Base-by-base conservation (phyloP, 164 flowering plant genomes). In the Annona squamosa region DNA sequence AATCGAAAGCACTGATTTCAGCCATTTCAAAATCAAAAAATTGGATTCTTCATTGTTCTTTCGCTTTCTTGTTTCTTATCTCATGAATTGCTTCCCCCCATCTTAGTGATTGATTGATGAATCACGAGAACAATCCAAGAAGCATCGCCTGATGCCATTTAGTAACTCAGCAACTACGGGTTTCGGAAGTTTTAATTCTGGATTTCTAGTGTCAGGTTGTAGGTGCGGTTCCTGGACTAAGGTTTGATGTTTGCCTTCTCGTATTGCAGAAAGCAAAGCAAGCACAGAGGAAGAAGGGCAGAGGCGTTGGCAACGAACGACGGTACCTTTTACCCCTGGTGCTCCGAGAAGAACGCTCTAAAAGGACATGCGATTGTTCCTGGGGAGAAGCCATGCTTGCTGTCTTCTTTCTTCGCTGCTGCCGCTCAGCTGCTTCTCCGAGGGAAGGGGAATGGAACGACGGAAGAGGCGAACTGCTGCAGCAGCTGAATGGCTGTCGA, bases 251-350 rank as follows among this genome's bases (percentile, higher is more conserved):
- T 18, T 63, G 37, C 26, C 10, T 3, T 7, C 10, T 63, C 26
- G 10, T 63, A 18, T 63, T 63, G 59, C 18, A 7, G 66, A 63
- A 42, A 26, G 66, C 37, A 16, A 65, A 5, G 4, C 37, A 37
- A 26, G 4, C 13, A 44, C 10, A 71, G 16, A 67, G n/a, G 66
- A 42, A 37, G 19, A 3, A 67, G 16, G 47, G 17, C 12, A n/a
- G 26, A 17, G 18, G 57, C 17, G 19, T 46, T 26, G 37, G 37
- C 37, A 18, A 37, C 42, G 3, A 57, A 4, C 19, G 48, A 12
- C 12, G 42, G 5, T 9, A 73, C 75, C 75, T 42, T 67, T 73
- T 73, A 7, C 75, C 70, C 46, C 75, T 73, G 43, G 75, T 67
- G 6, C 7, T 3, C 42, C 75, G 75, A 56, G 75, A 17, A 52